Percentiles rank a stretch among this genome's conserved stretches.
These are phyloP conservation scores for Diaporthe citri DNA, from an alignment of 2,329 filamentous ascomycete species.

Conservation along the genomic window DNA sequence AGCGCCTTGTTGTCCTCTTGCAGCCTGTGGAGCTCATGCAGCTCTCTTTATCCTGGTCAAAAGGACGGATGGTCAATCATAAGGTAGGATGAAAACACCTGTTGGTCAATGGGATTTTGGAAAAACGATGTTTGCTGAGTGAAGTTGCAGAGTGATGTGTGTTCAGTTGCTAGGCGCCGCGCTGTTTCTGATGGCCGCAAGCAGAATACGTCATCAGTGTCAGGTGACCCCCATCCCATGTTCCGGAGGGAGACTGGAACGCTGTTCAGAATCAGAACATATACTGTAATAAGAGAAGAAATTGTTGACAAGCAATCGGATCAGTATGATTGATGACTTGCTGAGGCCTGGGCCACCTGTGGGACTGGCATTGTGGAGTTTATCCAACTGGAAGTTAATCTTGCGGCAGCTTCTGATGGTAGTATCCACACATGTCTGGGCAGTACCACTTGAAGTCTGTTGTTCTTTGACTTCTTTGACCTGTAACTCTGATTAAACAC, in stretches of 20 bases:
- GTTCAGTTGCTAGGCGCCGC: conserved; percentile 11
- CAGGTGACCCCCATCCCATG: conserved; percentile 26
- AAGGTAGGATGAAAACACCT: not conserved
- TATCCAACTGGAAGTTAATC: not conserved
- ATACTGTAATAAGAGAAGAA: not conserved
- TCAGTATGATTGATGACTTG: not conserved
- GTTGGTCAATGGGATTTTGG: not conserved
- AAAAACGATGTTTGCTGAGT: conserved; percentile 1
- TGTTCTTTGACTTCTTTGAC: not conserved
- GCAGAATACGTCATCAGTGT: conserved; percentile 27
- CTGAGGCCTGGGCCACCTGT: not conserved
- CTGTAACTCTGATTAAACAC: not conserved
- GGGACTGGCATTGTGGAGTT: conserved; percentile 11
- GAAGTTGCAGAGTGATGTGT: conserved; percentile 3
- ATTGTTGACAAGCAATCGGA: not conserved
- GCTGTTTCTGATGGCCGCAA: not conserved
- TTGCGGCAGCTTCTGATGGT: conserved; percentile 13
- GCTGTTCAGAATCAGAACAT: not conserved
- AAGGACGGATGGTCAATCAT: not conserved
- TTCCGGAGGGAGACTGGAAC: conserved; percentile 11
- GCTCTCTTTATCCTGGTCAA: not conserved
- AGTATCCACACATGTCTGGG: not conserved
- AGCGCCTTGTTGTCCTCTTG: not conserved
- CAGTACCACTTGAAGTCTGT: not conserved
- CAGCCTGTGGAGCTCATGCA: not conserved